Evolutionary conservation across 2,329 filamentous ascomycete species (phyloP), one percentile per base, ranked within the genome.

Genomic region (Sordariomycetes sp.): DNA sequence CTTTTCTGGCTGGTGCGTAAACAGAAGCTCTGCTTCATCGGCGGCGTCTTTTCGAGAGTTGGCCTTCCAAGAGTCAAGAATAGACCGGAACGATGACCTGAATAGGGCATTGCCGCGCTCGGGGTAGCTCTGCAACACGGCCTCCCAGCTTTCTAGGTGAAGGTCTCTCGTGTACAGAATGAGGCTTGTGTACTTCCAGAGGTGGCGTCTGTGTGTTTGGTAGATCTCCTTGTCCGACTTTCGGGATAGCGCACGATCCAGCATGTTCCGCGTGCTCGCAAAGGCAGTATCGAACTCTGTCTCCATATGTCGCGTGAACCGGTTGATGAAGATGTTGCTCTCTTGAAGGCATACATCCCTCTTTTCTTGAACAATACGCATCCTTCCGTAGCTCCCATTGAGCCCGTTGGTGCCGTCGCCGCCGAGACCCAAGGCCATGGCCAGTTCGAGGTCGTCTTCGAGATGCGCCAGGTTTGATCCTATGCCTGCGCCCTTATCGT

Each of bases 341-440:
- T 96, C 89, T 16, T 84, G 79, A 59, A 86, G 78, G 67, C 97
- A 99, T 68, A 90, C 87, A 62, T 95, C 88, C 70, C 91, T 94
- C 80, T 96, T 97, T 71, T 97, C 91, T 64, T 91, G 89, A 28
- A 99, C 83, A 48, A 96, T 92, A 58, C 89, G 86, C 93, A 99
- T 97, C 64, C 90, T 87, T 37, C 89, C 90, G 61, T 87, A 90
- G 66, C 90, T 88, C 56, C 81, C 86, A 64, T 88, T 85, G 43
- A 88, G 82, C 4, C 78, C 77, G 28, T 72, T 71, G 14, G 72
- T 68, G 57, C 78, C 76, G 56, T 75, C 72, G n/a, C 66, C 66
- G 52, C 61, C 59, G 11, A 58, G 34, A 2, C 55, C 55, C 28
- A 57, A n/a, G 28, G 55, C 55, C 22, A 51, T 40, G 11, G 55